These are phyloP conservation scores for Aureococcus anophagefferens DNA, from an alignment of 108 stramenopile species.

Conservation along the genomic window DNA sequence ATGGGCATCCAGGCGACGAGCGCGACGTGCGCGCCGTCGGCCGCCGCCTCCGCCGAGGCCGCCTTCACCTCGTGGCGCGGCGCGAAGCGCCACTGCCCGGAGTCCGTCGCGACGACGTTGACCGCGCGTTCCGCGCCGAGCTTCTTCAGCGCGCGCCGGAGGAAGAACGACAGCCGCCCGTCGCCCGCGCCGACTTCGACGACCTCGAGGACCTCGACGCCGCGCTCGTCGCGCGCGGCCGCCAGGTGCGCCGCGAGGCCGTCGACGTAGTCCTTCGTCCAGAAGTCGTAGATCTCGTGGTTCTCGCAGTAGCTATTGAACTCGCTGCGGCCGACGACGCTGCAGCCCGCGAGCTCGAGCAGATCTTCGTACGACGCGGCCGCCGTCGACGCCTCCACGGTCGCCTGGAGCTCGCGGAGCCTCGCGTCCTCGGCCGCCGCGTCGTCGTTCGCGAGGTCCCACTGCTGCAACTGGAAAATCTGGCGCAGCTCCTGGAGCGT, in stretches of 20 bases:
- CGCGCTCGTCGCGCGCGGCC: background rate
- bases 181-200: constrained; percentile 75
- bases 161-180: constrained; percentile 53
- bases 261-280: constrained; percentile 59
- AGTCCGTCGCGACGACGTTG: constrained; percentile 56
- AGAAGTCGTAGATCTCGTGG: constrained; percentile 62
- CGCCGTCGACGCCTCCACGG: no score
- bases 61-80: constrained; percentile 50
- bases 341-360: constrained; percentile 42
- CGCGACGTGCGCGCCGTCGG: constrained; percentile 40
- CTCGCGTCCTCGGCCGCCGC: no score
- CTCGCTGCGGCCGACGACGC: constrained; percentile 45
- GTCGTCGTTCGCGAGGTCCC: no score
- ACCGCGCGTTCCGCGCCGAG: constrained; percentile 11
- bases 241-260: constrained; percentile 58
- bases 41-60: constrained; percentile 38
- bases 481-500: no score
- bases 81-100: constrained; percentile 58
- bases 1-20: constrained; percentile 76
- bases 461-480: no score
- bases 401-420: no score
- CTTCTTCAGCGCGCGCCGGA: constrained; percentile 37
- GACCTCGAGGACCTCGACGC: constrained; percentile 34
- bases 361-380: constrained; percentile 26
- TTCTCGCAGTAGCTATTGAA: constrained; percentile 65